These are phyloP conservation scores for Fusarium sp. DNA, from an alignment of 2,329 filamentous ascomycete species.

Conservation along the genomic window DNA sequence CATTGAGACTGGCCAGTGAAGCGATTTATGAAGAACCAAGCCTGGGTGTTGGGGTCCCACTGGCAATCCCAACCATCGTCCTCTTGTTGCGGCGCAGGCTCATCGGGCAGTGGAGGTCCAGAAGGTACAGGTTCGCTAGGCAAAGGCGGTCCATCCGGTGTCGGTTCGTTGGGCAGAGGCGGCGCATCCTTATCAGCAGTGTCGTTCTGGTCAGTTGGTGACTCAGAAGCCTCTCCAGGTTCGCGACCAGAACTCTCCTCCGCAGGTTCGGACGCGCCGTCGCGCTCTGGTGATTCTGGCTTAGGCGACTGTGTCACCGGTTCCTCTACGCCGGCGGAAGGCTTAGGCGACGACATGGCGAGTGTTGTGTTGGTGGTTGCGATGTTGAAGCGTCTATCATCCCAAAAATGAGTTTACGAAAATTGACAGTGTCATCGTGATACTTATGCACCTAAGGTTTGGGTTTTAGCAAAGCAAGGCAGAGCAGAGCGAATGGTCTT, in stretches of 20 bases:
- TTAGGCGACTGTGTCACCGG: conserved; percentile 27
- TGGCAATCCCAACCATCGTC: conserved; percentile 84
- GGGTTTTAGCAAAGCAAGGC: conserved; percentile 44
- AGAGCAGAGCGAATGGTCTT: conserved; percentile 18
- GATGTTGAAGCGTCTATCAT: conserved; percentile 50
- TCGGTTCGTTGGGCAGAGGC: conserved; percentile 54
- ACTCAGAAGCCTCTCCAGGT: conserved; percentile 44
- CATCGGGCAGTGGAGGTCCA: conserved; percentile 58
- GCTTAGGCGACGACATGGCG: conserved; percentile 44
- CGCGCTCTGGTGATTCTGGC: conserved; percentile 20
- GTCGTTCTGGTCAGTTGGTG: conserved; percentile 12
- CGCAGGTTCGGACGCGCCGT: conserved; percentile 29
- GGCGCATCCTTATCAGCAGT: conserved; percentile 47
- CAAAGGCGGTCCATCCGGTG: conserved; percentile 49
- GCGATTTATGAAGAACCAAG: conserved; percentile 88
- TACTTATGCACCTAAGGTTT: conserved; percentile 57
- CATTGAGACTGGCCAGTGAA: conserved; percentile 81
- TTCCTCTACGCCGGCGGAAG: conserved; percentile 30
- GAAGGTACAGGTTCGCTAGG: conserved; percentile 49
- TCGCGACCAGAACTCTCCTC: conserved; percentile 35
- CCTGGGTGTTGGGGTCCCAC: conserved; percentile 76
- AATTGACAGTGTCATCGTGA: conserved; percentile 51
- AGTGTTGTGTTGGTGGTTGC: conserved; percentile 18
- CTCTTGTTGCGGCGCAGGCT: conserved; percentile 65
- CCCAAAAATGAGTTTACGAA: conserved; percentile 55